phyloP scores from a whole-genome alignment of 768 basidiomycete species.

The Rhizopogon vesiculosus region DNA sequence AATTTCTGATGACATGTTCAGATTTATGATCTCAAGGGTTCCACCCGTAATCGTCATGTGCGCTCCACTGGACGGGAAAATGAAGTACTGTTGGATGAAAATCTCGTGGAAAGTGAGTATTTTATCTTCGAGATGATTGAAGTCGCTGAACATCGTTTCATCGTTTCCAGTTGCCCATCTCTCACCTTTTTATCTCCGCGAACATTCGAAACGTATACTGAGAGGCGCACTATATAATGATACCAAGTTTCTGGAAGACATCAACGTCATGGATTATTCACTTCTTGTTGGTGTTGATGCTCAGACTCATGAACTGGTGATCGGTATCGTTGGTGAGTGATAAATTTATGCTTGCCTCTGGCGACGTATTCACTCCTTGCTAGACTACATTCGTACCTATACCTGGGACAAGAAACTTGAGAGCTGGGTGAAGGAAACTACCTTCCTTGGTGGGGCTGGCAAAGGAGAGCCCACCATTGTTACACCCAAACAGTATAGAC shows the following conservation, averaged over 20 bases:
- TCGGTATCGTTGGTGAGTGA: slow-evolving; percentile 92
- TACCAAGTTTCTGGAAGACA: slow-evolving; percentile 88
- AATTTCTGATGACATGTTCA: slow-evolving; percentile 23
- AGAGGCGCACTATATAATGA: slow-evolving; percentile 91
- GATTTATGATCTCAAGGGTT: slow-evolving; percentile 98
- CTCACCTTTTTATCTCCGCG: slow-evolving; percentile 90
- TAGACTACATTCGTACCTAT: slow-evolving; percentile 93
- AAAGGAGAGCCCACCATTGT: slow-evolving; percentile 95
- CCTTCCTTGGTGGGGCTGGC: slow-evolving; percentile 78
- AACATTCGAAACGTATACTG: slow-evolving; percentile 91
- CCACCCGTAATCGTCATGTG: slow-evolving; percentile 89
- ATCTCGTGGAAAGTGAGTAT: slow-evolving; percentile 80
- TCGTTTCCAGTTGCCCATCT: slow-evolving; percentile 64
- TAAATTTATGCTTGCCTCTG: not conserved
- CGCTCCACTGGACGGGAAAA: slow-evolving; percentile 87
- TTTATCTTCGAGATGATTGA: not conserved
- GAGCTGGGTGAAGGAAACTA: slow-evolving; percentile 96
- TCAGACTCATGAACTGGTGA: slow-evolving; percentile 82
- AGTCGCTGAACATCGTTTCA: slow-evolving; percentile 7
- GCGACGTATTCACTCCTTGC: not conserved
- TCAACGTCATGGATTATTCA: slow-evolving; percentile 98
- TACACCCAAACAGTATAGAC: slow-evolving; percentile 91
- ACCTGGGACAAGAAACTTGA: slow-evolving; percentile 99
- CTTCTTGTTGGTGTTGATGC: slow-evolving; percentile 94
- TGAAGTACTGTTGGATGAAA: slow-evolving; percentile 94